Evolutionary conservation across 371 early-diverging fungal species (phyloP).

Genomic region (Mucor racemosus): DNA sequence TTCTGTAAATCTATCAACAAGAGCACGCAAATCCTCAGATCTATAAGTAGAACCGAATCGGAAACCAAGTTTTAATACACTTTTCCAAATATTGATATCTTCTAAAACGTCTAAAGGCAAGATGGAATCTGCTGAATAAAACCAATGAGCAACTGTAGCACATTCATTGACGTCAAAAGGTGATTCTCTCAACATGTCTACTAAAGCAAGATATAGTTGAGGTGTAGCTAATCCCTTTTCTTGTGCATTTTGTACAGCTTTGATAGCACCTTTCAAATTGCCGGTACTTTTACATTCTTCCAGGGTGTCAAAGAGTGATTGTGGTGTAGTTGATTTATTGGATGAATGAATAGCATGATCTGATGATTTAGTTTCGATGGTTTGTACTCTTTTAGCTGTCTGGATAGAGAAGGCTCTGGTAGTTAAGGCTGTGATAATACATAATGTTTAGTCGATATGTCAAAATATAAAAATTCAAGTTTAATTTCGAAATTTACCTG

Average conservation of each 20-base stretch:
- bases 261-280: slow-evolving; percentile 22
- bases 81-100: slow-evolving; percentile 39
- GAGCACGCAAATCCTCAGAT: slow-evolving; percentile 29
- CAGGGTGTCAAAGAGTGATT: slow-evolving; percentile 11
- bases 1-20: slow-evolving; percentile 30
- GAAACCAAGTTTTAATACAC: slow-evolving; percentile 36
- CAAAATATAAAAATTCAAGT: not conserved
- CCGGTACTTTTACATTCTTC: slow-evolving; percentile 19
- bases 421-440: not conserved
- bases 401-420: not conserved
- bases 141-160: slow-evolving; percentile 35
- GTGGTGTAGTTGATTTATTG: not conserved
- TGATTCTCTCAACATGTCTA: slow-evolving; percentile 15
- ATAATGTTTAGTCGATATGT: not conserved
- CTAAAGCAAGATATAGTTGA: slow-evolving; percentile 18
- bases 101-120: slow-evolving; percentile 21
- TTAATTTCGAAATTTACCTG: not conserved
- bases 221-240: slow-evolving; percentile 17
- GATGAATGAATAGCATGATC: not conserved
- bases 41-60: slow-evolving; percentile 24
- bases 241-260: slow-evolving; percentile 13
- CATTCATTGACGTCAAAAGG: slow-evolving; percentile 28
- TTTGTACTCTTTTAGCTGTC: not conserved
- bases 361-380: not conserved
- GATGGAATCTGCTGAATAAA: slow-evolving; percentile 21